Conservation (phyloP, 345 rosid species). For the Eutrema heterophyllum region DNA sequence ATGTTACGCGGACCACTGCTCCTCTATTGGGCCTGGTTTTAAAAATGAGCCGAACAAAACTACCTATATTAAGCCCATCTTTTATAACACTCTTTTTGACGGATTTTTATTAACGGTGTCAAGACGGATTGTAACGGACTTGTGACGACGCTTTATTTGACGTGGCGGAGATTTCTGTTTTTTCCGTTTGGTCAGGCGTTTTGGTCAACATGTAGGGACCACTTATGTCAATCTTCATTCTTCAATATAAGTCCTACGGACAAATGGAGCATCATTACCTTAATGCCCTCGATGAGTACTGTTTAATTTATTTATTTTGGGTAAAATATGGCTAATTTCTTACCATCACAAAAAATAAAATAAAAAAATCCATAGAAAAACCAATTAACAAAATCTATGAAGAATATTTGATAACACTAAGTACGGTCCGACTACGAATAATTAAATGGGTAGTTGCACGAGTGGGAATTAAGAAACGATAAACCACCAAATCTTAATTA, state of each 20-base stretch:
- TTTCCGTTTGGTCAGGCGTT: slow-evolving; percentile 1
- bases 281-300: not conserved
- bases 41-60: not conserved
- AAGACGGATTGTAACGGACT: not conserved
- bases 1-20: slow-evolving; percentile 22
- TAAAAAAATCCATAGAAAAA: not conserved
- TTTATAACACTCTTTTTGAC: not conserved
- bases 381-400: not conserved
- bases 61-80: not conserved
- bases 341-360: not conserved
- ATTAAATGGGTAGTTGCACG: slow-evolving; percentile 25
- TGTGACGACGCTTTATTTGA: not conserved
- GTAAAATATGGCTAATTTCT: not conserved
- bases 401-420: not conserved
- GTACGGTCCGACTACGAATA: not conserved
- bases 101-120: not conserved
- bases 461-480: slow-evolving; percentile 18
- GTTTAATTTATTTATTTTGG: not conserved
- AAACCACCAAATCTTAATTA: slow-evolving; percentile 1
- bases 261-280: not conserved
- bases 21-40: not conserved
- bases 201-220: slow-evolving; percentile 17
- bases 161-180: not conserved
- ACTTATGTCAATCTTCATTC: not conserved
- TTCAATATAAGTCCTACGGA: slow-evolving; percentile 18